Evolutionary conservation across 2,329 filamentous ascomycete species (phyloP), one percentile per base, ranked within the genome.

Genomic region (Hortaea werneckii): DNA sequence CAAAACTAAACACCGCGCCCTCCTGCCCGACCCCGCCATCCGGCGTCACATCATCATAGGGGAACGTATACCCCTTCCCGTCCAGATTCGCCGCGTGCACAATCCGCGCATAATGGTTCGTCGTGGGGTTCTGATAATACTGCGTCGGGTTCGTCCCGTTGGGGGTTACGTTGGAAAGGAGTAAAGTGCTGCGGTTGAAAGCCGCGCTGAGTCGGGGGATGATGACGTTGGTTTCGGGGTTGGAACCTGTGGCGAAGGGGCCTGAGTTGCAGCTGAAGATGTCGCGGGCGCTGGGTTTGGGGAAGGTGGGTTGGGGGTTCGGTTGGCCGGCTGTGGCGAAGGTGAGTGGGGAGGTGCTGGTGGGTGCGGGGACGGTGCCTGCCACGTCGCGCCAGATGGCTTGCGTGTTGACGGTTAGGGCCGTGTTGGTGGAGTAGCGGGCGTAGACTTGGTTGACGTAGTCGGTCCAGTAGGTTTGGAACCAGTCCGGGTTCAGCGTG

Each of bases 141-240:
- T 61, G 56, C 12, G 40, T 34, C 26, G 59, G 49, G 7, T 43
- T 49, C 10, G 52, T 54, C 6, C 55, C 54, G 45, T 71, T 46
- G 54, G 70, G 58, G 53, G 65, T 50, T 55, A 50, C 54, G 20
- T 62, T 62, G 10, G 64, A 59, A 5, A 65, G 58, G 42, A 85
- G 65, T 49, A 92, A 65, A 8, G 83, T 89, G 30, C 77, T 80
- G 20, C 86, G 75, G 65, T 89, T 87, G 57, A 90, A 78, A 1
- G 82, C 84, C 1, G 86, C 85, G 0, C 82, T 77, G 10, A 92
- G 67, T n/a, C 86, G 74, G 0, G 87, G 83, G 6, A 81, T 80
- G 46, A 89, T 76, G 37, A 80, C 80, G 49, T 71, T 71, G 12
- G 68, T 66, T 46, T 66, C 63, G 4, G 57, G 57, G 41, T 68